Percentiles rank a stretch among this genome's conserved stretches.
Evolutionary conservation across 2,329 filamentous ascomycete genomes (phyloP).

Genomic region (Alternaria brassicae): DNA sequence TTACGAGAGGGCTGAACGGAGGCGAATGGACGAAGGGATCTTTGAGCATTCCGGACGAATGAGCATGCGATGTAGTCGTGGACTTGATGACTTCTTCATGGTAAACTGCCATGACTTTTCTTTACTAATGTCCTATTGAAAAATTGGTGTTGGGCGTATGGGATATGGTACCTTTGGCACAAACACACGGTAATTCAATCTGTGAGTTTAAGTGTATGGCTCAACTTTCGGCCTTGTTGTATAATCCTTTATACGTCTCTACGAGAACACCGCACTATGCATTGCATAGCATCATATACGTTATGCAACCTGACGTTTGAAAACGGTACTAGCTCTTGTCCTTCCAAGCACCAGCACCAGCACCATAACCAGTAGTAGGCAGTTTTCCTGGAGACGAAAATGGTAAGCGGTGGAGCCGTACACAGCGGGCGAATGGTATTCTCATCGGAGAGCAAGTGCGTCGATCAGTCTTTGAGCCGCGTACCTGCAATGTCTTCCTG

Average conservation of each 20-base stretch:
- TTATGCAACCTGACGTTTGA: not conserved
- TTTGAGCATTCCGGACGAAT: conserved; percentile 35
- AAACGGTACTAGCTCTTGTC: not conserved
- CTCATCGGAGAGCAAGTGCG: conserved; percentile 3
- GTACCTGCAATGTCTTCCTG: conserved; percentile 79
- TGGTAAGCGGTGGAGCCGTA: conserved; percentile 29
- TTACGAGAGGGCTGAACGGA: conserved; percentile 30
- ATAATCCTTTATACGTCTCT: not conserved
- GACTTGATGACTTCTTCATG: not conserved
- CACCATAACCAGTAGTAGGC: conserved; percentile 9
- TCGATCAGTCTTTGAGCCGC: conserved; percentile 70
- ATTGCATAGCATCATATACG: not conserved
- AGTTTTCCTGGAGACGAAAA: conserved; percentile 28
- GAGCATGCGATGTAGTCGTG: not conserved
- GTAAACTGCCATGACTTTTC: not conserved
- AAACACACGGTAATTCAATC: not conserved
- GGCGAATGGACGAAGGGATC: conserved; percentile 41
- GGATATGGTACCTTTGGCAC: not conserved
- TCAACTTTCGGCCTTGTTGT: not conserved
- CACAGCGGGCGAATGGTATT: conserved; percentile 5
- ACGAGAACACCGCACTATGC: not conserved
- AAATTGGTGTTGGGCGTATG: not conserved
- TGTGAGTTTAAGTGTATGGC: not conserved
- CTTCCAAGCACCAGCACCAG: conserved; percentile 12
- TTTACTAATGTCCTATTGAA: not conserved